Base-by-base conservation (phyloP, 306 rosid species). In the Rosa multiflora region DNA sequence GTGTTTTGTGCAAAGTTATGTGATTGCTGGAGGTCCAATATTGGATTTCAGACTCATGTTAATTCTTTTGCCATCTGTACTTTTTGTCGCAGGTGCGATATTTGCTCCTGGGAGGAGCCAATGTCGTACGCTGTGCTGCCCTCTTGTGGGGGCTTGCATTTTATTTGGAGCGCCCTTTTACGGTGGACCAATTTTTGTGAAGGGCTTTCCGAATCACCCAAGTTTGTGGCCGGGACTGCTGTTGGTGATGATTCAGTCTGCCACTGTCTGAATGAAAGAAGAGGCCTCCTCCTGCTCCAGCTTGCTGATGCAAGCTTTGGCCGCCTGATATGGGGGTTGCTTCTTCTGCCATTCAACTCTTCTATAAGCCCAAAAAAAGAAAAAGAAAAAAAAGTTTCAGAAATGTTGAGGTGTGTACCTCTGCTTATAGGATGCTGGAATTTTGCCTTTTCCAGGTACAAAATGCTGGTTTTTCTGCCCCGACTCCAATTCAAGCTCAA, bases 71-170 rank as follows among this genome's bases (percentile, higher is more conserved):
- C 89, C 88, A 89, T 92, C 87, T 91, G 88, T 85, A 93, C 86
- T 88, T 92, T 86, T 92, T 89, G 96, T 93, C 97, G 93, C 93
- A 96, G 99, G 97, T 96, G 99, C 98, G 99, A 96, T 96, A 92
- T 96, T 95, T 84, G 99, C 98, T 96, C 99, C 99, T 83, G 89
- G 90, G 94, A 87, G 99, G 99, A 93, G 99, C 99, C 90, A 93
- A 96, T 96, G 99, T 96, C 99, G 99, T 96, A 96, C 99, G 90
- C 85, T 96, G 97, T 90, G 96, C 94, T 88, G 96, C 97, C 99
- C 98, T 90, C 87, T 79, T 86, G 82, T 79, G 88, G 89, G 97
- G 98, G 94, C 93, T 87, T 86, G 91, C 93, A 82, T 88, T 90
- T 96, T 82, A 79, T 91, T 96, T 89, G 98, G 97, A 93, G 99